Evolutionary conservation across 495 filamentous ascomycete species (phyloP).

Genomic region (Lophiostoma macrostomum): DNA sequence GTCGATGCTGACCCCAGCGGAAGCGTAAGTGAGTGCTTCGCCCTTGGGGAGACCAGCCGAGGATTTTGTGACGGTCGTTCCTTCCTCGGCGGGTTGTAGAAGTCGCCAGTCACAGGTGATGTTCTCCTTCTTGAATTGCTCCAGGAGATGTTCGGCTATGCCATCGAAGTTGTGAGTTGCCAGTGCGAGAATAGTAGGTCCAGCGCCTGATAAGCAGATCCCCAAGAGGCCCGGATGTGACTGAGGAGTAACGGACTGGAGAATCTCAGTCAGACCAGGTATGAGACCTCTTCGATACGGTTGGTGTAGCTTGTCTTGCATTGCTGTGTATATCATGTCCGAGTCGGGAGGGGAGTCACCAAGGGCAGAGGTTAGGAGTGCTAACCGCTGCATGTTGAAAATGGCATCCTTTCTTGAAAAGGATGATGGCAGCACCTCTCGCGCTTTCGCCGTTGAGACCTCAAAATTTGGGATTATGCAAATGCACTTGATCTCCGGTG

Average conservation of each 20-base stretch:
- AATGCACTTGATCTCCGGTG: slow-evolving; percentile 88
- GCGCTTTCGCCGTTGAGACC: slow-evolving; percentile 81
- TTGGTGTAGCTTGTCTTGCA: slow-evolving; percentile 98
- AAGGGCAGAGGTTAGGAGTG: slow-evolving; percentile 79
- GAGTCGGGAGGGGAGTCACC: slow-evolving; percentile 87
- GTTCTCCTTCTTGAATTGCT: slow-evolving; percentile 60
- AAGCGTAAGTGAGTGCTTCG: slow-evolving; percentile 75
- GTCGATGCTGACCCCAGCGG: slow-evolving; percentile 87
- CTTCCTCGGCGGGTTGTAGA: slow-evolving; percentile 80
- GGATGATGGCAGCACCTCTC: slow-evolving; percentile 70
- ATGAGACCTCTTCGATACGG: slow-evolving; percentile 86
- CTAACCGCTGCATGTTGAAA: slow-evolving; percentile 91
- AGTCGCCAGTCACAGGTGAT: slow-evolving; percentile 85
- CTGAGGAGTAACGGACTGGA: slow-evolving; percentile 77
- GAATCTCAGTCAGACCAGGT: slow-evolving; percentile 85
- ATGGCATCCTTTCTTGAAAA: slow-evolving; percentile 80
- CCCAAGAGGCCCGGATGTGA: slow-evolving; percentile 85
- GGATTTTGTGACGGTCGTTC: slow-evolving; percentile 59
- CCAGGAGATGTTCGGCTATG: slow-evolving; percentile 75
- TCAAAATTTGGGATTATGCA: slow-evolving; percentile 94
- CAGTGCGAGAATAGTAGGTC: slow-evolving; percentile 88
- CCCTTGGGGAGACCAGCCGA: background rate
- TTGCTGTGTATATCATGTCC: slow-evolving; percentile 88
- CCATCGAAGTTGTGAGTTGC: slow-evolving; percentile 81
- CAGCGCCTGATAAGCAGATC: slow-evolving; percentile 89